Conservation (phyloP, 2,329 filamentous ascomycete species). For the Anisogramma anomala region DNA sequence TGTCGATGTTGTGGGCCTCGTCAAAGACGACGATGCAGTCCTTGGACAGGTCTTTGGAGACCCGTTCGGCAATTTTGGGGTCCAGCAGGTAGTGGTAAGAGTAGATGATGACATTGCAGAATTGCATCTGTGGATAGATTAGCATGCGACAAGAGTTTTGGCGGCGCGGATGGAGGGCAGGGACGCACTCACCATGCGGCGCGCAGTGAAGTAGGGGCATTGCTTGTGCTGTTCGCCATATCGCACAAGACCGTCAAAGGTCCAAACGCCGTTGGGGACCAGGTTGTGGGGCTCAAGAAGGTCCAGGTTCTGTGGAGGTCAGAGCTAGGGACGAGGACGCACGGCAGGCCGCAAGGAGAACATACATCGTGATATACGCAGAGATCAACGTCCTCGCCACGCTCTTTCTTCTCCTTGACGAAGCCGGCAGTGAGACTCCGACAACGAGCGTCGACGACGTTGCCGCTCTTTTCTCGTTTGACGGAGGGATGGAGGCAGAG, state of each 20-base stretch:
- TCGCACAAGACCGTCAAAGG: slow-evolving; percentile 72
- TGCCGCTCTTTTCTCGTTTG: slow-evolving; percentile 89
- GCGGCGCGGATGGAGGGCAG: background rate
- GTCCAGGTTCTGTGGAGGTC: slow-evolving; percentile 61
- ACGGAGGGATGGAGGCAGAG: slow-evolving; percentile 92
- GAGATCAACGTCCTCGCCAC: slow-evolving; percentile 84
- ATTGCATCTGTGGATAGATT: slow-evolving; percentile 61
- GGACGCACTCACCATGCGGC: slow-evolving; percentile 64
- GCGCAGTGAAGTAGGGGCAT: slow-evolving; percentile 91
- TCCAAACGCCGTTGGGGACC: slow-evolving; percentile 91
- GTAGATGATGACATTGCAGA: slow-evolving; percentile 99
- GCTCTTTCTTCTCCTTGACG: slow-evolving; percentile 93
- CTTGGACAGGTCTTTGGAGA: slow-evolving; percentile 91
- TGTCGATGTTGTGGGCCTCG: slow-evolving; percentile 98
- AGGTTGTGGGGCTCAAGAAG: slow-evolving; percentile 89
- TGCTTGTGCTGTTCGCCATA: slow-evolving; percentile 96
- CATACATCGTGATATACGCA: slow-evolving; percentile 89
- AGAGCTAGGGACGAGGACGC: background rate
- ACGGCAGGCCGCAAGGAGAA: background rate
- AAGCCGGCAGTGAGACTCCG: slow-evolving; percentile 92
- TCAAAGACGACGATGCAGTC: slow-evolving; percentile 99
- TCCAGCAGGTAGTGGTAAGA: slow-evolving; percentile 98
- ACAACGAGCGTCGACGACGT: slow-evolving; percentile 89
- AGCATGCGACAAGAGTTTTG: slow-evolving; percentile 11
- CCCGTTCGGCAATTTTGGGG: slow-evolving; percentile 91